A percentile compares a stretch with the other conserved stretches of the same genome.
Evolutionary conservation across 805 yeast genomes (phyloP).

Genomic region (Saturnispora ahearnii): DNA sequence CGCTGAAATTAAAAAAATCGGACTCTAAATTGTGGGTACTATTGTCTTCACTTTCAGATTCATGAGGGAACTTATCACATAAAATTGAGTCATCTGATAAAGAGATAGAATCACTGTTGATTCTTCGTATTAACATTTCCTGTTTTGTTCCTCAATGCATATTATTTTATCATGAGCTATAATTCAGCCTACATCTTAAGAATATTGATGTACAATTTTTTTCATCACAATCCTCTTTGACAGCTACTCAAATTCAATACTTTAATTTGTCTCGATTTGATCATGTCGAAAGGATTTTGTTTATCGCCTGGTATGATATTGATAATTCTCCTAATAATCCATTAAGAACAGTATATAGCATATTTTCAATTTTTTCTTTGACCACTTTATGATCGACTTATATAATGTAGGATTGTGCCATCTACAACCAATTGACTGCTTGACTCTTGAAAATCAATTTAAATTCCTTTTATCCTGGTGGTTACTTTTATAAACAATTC

Average conservation of each 20-base stretch:
- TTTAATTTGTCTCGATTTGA: not conserved
- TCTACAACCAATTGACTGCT: slow-evolving; percentile 10
- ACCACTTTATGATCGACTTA: slow-evolving; percentile 8
- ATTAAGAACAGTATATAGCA: not conserved
- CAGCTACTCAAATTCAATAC: not conserved
- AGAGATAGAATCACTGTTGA: not conserved
- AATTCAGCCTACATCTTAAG: not conserved
- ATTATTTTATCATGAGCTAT: slow-evolving; percentile 1
- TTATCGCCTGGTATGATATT: not conserved
- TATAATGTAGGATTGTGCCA: slow-evolving; percentile 8
- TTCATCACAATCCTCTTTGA: not conserved
- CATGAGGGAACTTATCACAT: not conserved
- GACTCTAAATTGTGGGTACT: not conserved
- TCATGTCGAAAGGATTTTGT: not conserved
- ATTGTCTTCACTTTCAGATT: not conserved
- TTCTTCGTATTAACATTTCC: not conserved
- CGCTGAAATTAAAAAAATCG: not conserved
- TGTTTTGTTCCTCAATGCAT: not conserved
- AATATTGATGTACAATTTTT: not conserved
- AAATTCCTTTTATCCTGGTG: slow-evolving; percentile 15
- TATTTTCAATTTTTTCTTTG: not conserved
- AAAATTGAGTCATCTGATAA: not conserved
- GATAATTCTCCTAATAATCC: not conserved
- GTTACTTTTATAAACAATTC: slow-evolving; percentile 14
- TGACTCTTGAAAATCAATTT: slow-evolving; percentile 13